These are phyloP conservation scores for Centella asiatica DNA, from an alignment of 129 eudicot species.

Conservation along the genomic window DNA sequence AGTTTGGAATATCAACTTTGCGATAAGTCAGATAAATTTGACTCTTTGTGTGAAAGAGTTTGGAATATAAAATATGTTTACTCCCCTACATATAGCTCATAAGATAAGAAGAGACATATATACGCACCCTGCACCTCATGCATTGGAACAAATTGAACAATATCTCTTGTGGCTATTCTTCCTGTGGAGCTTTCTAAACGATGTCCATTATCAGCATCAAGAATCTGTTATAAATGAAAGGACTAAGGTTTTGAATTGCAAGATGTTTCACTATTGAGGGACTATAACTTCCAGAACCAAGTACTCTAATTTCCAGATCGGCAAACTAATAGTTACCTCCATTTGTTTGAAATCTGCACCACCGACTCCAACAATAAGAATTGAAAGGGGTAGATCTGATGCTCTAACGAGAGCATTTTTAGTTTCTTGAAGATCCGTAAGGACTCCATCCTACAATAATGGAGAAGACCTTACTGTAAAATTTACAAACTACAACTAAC, in stretches of 20 bases:
- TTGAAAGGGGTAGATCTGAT: constrained; percentile 86
- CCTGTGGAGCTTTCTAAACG: constrained; percentile 78
- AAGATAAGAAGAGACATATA: not conserved
- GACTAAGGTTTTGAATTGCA: too few species aligned
- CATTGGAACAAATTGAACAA: constrained; percentile 93
- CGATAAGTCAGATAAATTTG: too few species aligned
- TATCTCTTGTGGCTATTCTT: constrained; percentile 84
- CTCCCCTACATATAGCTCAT: too few species aligned
- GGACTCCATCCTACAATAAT: constrained; percentile 71
- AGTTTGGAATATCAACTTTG: too few species aligned
- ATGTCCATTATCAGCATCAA: constrained; percentile 79
- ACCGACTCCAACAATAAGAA: constrained; percentile 93
- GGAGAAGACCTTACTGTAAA: not conserved
- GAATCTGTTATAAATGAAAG: too few species aligned
- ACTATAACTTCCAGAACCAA: too few species aligned
- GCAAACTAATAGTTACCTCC: constrained; percentile 52
- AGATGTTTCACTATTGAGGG: too few species aligned
- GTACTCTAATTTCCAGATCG: not conserved
- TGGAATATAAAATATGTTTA: too few species aligned
- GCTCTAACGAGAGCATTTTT: constrained; percentile 78
- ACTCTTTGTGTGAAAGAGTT: too few species aligned
- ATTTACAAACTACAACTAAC: too few species aligned
- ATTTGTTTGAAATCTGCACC: constrained; percentile 73
- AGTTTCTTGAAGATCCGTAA: constrained; percentile 85
- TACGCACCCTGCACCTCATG: constrained; percentile 65